Conservation (phyloP, 2,329 filamentous ascomycete species). For the Scytalidium lignicola region DNA sequence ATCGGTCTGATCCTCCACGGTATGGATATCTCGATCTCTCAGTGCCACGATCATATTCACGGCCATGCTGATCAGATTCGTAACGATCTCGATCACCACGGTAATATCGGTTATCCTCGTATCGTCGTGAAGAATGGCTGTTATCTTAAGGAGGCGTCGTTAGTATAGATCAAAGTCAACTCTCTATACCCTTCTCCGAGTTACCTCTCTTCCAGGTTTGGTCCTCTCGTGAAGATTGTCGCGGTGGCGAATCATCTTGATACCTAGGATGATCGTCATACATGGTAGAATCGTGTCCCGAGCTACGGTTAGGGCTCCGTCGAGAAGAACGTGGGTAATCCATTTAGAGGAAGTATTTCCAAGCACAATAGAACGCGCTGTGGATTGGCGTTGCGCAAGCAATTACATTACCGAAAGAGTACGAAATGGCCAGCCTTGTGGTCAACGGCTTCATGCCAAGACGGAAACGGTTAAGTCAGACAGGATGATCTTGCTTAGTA, state of each 20-base stretch:
- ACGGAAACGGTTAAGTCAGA: neutral
- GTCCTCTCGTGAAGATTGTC: neutral
- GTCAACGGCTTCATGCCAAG: neutral
- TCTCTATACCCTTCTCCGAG: neutral
- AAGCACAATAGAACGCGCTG: neutral
- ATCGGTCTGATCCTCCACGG: constrained; percentile 24
- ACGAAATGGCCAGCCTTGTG: neutral
- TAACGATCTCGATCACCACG: constrained; percentile 26
- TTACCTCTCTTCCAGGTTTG: neutral
- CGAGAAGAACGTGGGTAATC: constrained; percentile 14
- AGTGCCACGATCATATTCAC: constrained; percentile 29
- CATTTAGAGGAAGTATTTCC: constrained; percentile 11
- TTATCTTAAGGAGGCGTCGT: neutral
- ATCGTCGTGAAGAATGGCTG: neutral
- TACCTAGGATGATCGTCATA: constrained; percentile 34
- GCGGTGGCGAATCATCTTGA: neutral
- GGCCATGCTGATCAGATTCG: constrained; percentile 9
- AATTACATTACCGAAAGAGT: too few species aligned
- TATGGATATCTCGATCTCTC: constrained; percentile 32
- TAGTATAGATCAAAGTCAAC: neutral
- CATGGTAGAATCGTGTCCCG: constrained; percentile 32
- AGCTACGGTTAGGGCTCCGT: neutral
- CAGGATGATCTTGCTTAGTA: neutral
- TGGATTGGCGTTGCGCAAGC: too few species aligned
- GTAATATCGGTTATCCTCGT: constrained; percentile 10